Evolutionary conservation across 1,284 basidiomycete species (phyloP).

Genomic region (Tremellales sp.): DNA sequence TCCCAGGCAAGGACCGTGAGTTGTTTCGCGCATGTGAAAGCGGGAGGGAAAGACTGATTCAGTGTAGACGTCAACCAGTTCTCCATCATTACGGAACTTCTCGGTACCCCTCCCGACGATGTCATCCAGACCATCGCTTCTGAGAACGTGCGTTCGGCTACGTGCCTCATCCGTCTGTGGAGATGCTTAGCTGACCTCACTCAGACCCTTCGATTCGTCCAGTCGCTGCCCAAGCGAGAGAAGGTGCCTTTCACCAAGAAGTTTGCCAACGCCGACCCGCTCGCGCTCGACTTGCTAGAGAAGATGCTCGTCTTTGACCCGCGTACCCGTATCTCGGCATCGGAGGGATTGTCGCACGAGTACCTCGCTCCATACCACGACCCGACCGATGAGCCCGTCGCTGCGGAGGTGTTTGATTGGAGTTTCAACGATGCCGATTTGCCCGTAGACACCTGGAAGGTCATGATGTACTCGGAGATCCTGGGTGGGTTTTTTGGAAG

Average conservation of each 20-base stretch:
- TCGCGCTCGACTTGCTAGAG: conserved; percentile 92
- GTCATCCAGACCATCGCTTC: conserved; percentile 98
- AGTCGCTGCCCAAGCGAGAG: conserved; percentile 93
- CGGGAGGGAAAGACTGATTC: background rate
- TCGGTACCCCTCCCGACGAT: conserved; percentile 97
- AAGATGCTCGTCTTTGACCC: conserved; percentile 99
- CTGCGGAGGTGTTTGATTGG: conserved; percentile 96
- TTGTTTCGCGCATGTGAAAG: conserved; percentile 11
- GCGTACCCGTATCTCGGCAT: conserved; percentile 89
- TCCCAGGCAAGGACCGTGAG: conserved; percentile 91
- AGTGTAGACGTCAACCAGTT: conserved; percentile 94
- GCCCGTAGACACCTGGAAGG: conserved; percentile 98
- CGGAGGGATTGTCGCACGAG: conserved; percentile 84
- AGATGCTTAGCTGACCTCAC: background rate
- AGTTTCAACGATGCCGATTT: conserved; percentile 99
- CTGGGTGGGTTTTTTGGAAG: conserved; percentile 62
- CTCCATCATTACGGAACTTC: conserved; percentile 97
- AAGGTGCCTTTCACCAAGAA: conserved; percentile 93
- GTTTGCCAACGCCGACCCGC: conserved; percentile 81
- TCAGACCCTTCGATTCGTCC: conserved; percentile 97
- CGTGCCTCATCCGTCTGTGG: background rate
- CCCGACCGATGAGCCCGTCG: conserved; percentile 94
- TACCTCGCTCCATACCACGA: conserved; percentile 99
- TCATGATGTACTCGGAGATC: conserved; percentile 96
- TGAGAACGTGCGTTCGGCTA: conserved; percentile 70